Percentiles rank a stretch among this genome's conserved stretches.
Conservation (phyloP, 2,329 filamentous ascomycete species). For the Colletotrichum salicis region DNA sequence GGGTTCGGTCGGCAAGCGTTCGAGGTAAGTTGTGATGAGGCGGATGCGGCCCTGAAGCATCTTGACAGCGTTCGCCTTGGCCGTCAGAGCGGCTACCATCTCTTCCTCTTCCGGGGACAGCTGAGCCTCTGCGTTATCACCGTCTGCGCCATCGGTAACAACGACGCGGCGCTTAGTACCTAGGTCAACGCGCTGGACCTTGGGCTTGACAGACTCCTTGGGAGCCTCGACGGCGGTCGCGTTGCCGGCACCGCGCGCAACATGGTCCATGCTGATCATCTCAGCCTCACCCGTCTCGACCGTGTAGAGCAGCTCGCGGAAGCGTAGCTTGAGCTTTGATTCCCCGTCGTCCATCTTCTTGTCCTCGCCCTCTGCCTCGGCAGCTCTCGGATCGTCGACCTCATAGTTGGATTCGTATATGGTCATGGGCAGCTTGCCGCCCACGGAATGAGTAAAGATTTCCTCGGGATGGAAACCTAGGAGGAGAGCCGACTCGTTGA, state of each 20-base stretch:
- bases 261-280: conserved; percentile 96
- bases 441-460: conserved; percentile 64
- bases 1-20: conserved; percentile 74
- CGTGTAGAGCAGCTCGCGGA: conserved; percentile 84
- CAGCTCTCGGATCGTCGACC: conserved; percentile 63
- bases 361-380: conserved; percentile 66
- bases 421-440: conserved; percentile 86
- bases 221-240: conserved; percentile 68
- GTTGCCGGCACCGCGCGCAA: conserved; percentile 85
- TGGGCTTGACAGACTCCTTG: conserved; percentile 53
- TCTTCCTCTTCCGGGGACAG: conserved; percentile 71
- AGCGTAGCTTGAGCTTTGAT: conserved; percentile 70
- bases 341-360: conserved; percentile 78
- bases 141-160: conserved; percentile 42
- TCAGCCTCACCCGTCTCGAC: conserved; percentile 96
- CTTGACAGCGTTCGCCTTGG: conserved; percentile 91
- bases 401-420: conserved; percentile 90
- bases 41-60: conserved; percentile 85
- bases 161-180: conserved; percentile 58
- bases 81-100: conserved; percentile 75
- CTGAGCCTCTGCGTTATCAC: conserved; percentile 44
- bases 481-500: conserved; percentile 88
- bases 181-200: conserved; percentile 55
- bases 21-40: conserved; percentile 80
- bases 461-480: conserved; percentile 84